Evolutionary conservation across 2,329 filamentous ascomycete species (phyloP), one percentile per base, ranked within the genome.

Genomic region (Paraphaeosphaeria sporulosa): DNA sequence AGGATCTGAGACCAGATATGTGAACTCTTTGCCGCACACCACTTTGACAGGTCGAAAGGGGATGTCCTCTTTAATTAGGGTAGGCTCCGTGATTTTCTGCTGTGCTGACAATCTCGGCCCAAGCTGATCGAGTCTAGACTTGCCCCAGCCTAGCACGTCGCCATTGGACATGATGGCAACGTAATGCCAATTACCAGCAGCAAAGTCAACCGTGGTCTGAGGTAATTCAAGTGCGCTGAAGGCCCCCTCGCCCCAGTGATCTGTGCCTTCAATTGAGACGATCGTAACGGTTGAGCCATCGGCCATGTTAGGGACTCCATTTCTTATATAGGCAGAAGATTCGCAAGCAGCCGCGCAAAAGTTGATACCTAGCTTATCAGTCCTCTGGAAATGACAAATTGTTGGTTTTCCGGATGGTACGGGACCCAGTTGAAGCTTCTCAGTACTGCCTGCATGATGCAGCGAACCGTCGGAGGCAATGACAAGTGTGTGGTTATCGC

Each of bases 401-500:
- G 32, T 58, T 27, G 40, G n/a, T 23, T 6, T 15, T 21, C n/a
- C 19, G 0, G 23, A 27, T 25, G 34, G 21, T 7, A 6, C 34
- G 34, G 21, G 32, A 15, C 76, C 80, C 59, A 83, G 81, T 61
- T 84, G 79, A 6, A 79, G 79, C 66, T 83, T 79, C 8, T 64
- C 72, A 72, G 86, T 81, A 60, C 89, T 86, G 0, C 93, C 93
- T 48, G 87, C 85, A 70, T 86, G 88, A 70, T 87, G 90, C 0
- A 94, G 80, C 1, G 79, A 67, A 0, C 89, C 89, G 27, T 81
- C 73, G 4, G 81, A 71, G n/a, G 85, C 86, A 12, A 93, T 81
- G 10, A 96, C 75, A 4, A 97, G 79, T 0, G 93, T 96, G 76
- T 97, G 94, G 71, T 97, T 97, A 1, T 94, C 94, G 4, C 94